Base-by-base conservation (phyloP, 2,329 filamentous ascomycete species). In the Xylariales sp. region DNA sequence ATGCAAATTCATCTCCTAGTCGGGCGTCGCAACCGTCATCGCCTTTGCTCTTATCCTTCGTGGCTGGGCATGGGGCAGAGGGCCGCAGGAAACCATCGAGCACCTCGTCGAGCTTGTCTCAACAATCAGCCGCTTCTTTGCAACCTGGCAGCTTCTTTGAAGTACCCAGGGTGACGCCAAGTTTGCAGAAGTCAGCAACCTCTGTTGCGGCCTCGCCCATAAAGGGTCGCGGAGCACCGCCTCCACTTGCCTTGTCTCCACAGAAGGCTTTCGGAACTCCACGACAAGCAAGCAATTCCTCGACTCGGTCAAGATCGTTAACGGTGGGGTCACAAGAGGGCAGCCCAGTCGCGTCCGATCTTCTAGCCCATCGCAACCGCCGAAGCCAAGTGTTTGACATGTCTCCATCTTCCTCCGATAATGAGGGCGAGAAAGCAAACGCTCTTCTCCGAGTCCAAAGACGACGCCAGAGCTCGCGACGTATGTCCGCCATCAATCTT, bases 401-500 rank as follows among this genome's bases (percentile, higher is more conserved):
- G 65, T 98, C 93, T 3, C 93, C 93, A 3, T 97, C 93, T 0
- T 97, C 91, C 0, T 98, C 93, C 0, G 93, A 98, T 58, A 98
- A 95, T 45, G 93, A 98, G 64, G 89, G 94, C 37, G 86, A 91
- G 32, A 88, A 94, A 55, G 86, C 90, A 6, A 95, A 90, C 59
- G 89, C 86, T 1, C 72, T 97, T 9, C 75, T 98, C 31, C 87
- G 94, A 38, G 91, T 98, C 4, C 93, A 98, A 59, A 78, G 91
- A 25, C 84, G 91, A 8, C 82, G 93, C n/a, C 91, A 97, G 61
- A 96, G 90, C 61, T 95, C 91, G n/a, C 77, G 93, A 15, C 81
- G 93, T 37, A 77, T 97, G 57, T 98, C 93, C 0, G 89, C 95
- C 55, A 90, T 97, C 55, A 90, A 84, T 38, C 73, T 95, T 27